Evolutionary conservation across 176 grass and related monocot genomes (phyloP).

Genomic region (Hordeum vulgare): DNA sequence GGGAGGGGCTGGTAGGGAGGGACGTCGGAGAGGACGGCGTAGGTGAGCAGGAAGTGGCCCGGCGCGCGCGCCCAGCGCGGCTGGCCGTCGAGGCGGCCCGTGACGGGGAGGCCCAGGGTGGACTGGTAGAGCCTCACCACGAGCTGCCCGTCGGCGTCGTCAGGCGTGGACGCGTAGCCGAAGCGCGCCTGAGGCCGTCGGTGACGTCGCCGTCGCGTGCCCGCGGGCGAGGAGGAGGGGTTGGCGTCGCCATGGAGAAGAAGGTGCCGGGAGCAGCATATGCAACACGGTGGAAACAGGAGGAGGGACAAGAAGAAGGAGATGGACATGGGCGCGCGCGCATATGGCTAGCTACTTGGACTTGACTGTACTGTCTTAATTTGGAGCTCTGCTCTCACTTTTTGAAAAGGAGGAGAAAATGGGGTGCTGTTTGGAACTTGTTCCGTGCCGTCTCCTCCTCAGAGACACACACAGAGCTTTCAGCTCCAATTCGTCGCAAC

Average conservation of each 20-base stretch:
- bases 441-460: too few species aligned
- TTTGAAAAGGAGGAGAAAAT: too few species aligned
- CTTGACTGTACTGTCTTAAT: too few species aligned
- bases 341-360: too few species aligned
- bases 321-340: background rate
- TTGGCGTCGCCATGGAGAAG: background rate
- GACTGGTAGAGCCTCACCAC: background rate
- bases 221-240: background rate
- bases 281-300: background rate
- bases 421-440: too few species aligned
- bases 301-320: background rate
- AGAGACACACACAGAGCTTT: too few species aligned
- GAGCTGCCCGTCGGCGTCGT: background rate
- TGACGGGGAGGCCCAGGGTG: background rate
- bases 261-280: background rate
- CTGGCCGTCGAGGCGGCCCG: background rate
- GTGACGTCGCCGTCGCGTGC: background rate
- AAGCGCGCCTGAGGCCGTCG: slow-evolving; percentile 5
- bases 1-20: background rate
- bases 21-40: background rate
- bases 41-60: slow-evolving; percentile 4
- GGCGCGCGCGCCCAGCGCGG: background rate
- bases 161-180: background rate
- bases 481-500: too few species aligned
- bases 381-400: too few species aligned